Evolutionary conservation across 768 basidiomycete species (phyloP).

Genomic region (Lactifluus volemus): DNA sequence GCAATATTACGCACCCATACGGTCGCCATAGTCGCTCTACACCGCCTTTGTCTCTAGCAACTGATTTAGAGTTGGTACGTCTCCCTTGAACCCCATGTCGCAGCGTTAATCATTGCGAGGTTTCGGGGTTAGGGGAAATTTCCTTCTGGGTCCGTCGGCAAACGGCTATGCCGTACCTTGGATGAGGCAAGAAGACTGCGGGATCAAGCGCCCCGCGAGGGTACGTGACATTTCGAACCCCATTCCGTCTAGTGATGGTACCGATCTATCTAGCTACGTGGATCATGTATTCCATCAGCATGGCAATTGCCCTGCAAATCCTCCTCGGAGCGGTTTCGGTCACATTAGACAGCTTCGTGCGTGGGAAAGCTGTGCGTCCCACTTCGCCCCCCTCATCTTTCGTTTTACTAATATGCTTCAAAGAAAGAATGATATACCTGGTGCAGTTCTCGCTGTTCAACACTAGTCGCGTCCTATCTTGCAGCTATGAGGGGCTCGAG

Average conservation of each 20-base stretch:
- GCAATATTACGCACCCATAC: too few relatives aligned
- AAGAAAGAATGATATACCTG: slow-evolving; percentile 27
- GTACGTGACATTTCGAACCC: not conserved
- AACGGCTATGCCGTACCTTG: too few relatives aligned
- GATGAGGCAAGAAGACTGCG: not conserved
- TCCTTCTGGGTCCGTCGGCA: too few relatives aligned
- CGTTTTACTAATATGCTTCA: not conserved
- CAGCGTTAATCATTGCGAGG: too few relatives aligned
- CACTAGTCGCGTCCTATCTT: slow-evolving; percentile 60
- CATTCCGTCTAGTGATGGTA: not conserved
- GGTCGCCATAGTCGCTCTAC: too few relatives aligned
- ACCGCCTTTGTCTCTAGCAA: too few relatives aligned
- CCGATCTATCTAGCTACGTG: not conserved
- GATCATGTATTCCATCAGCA: slow-evolving; percentile 15
- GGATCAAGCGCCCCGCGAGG: not conserved
- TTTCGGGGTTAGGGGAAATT: not conserved
- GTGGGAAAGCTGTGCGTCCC: slow-evolving; percentile 9
- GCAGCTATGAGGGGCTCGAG: slow-evolving; percentile 60
- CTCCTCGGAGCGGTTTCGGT: slow-evolving; percentile 21
- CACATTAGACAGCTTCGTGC: slow-evolving; percentile 13
- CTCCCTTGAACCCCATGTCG: too few relatives aligned
- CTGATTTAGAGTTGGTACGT: too few relatives aligned
- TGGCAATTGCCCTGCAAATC: slow-evolving; percentile 22
- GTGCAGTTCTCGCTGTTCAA: slow-evolving; percentile 40
- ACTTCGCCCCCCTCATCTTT: not conserved